Percentiles rank a stretch among this genome's conserved stretches.
Conservation (phyloP, 257 asterid genomes). For the Przewalskia tangutica region DNA sequence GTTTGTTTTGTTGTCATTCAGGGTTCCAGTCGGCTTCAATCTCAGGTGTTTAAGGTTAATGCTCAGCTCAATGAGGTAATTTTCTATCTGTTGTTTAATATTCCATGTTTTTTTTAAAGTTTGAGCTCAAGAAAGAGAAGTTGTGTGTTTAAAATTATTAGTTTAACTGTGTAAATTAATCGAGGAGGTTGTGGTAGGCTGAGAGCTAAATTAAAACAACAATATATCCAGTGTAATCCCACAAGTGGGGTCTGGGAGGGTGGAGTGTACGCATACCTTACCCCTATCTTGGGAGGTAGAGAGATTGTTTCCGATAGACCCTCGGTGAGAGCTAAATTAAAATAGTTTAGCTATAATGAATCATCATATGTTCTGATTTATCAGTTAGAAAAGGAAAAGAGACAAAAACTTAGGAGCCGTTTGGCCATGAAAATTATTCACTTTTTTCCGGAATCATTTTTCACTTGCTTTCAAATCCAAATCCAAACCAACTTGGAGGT, state of each 20-base stretch:
- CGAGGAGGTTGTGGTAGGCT: neutral
- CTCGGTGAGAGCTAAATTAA: neutral
- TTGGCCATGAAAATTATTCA: no score
- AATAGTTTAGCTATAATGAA: neutral
- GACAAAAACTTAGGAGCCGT: no score
- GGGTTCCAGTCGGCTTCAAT: constrained; percentile 24
- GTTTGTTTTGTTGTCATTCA: constrained; percentile 8
- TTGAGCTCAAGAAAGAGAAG: neutral
- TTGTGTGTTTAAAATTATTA: neutral
- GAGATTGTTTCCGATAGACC: no score
- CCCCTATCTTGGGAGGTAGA: no score
- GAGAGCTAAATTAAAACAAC: no score
- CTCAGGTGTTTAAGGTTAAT: constrained; percentile 27
- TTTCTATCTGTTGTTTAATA: neutral
- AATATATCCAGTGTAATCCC: no score
- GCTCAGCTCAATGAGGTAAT: constrained; percentile 40
- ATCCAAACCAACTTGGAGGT: no score
- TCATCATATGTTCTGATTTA: neutral
- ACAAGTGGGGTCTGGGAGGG: no score
- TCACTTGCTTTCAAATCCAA: no score
- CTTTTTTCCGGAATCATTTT: no score
- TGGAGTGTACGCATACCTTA: no score
- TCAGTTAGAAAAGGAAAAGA: neutral
- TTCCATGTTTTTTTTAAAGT: neutral
- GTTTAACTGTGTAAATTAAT: neutral